Evolutionary conservation across 495 filamentous ascomycete species (phyloP), one percentile per base, ranked within the genome.

Genomic region (Xylaria curta): DNA sequence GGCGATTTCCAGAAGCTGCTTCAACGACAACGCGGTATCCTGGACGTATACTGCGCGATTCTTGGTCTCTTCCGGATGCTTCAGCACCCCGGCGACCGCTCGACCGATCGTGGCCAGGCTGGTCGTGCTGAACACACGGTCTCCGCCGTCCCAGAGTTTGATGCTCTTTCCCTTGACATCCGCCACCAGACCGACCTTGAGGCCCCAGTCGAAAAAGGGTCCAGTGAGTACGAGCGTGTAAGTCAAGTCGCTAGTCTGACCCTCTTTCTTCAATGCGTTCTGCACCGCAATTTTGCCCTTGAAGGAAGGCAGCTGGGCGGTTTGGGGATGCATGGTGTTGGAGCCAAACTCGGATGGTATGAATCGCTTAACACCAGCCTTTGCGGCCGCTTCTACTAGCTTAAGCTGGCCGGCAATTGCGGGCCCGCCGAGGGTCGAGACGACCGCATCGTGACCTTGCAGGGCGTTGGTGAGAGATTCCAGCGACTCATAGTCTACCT

Each of bases 301-400:
- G 66, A 69, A 82, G 82, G 76, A 24, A 80, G 82, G 51, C 79
- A 79, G 68, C 73, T 78, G 72, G 62, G 17, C 76, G 19, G 58
- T 49, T 10, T 68, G 66, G 17, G 73, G 38, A 31, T 75, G 40
- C 28, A n/a, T 46, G 12, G 71, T 74, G 40, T 85, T 78, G 19
- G 71, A 44, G 3, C 89, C 89, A 66, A 86, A 92, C 63, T 89
- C 87, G 15, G 84, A 86, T 0, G 89, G 89, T 26, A 90, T 71
- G 76, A 88, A 86, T 38, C 86, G 82, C 74, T 83, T 79, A 6
- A 90, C 86, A 8, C 83, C 81, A 0, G 87, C 87, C 1, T 79
- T 79, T 17, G 84, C 78, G 6, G 87, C 81, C 15, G 89, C 89
- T 49, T 90, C 86, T 31, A 91, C 82, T n/a, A 89, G 77, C 4